Evolutionary conservation across 768 basidiomycete species (phyloP), one percentile per base, ranked within the genome.

Genomic region (Floccularia luteovirens): DNA sequence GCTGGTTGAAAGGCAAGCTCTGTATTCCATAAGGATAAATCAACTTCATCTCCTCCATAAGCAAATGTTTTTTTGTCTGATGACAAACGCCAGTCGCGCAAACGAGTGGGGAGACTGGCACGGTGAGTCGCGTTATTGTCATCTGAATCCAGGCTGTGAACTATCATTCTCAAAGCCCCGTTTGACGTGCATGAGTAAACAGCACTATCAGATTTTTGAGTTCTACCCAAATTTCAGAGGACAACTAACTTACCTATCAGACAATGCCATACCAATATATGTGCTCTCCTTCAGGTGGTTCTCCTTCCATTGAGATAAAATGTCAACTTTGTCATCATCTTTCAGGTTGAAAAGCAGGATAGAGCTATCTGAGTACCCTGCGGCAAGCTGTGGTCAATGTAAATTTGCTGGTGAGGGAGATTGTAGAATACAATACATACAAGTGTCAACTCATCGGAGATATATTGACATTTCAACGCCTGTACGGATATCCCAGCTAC

Each of bases 11-110:
- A 86, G 53, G 58, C 67, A 48, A 49, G 47, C 50, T 89, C 82
- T 5, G 74, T 70, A 51, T 84, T 66, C 90, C 90, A 92, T 2
- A 90, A 52, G 1, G 88, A 90, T 2, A 86, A 56, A 42, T 90
- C 85, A 13, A 92, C 86, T 58, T 92, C 90, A 46, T 90, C 79
- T 2, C 90, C 90, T 10, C 82, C 90, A 45, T 90, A 91, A 2
- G 79, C 72, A 61, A 92, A 90, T 0, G 70, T 71, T 24, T 67
- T 54, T 2, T 60, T 61, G 43, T 73, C 62, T 13, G 62, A 52
- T 1, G 78, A 74, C 17, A 87, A 51, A 23, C 69, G 68, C 82
- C 86, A 88, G 39, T 74, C 76, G 33, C 60, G 63, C n/a, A 91
- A 65, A 16, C 83, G 77, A 43, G 71, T 77, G 2, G 88, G 87